Evolutionary conservation across 352 stramenopile species (phyloP), one percentile per base, ranked within the genome.

Genomic region (Nothophytophthora sp.): DNA sequence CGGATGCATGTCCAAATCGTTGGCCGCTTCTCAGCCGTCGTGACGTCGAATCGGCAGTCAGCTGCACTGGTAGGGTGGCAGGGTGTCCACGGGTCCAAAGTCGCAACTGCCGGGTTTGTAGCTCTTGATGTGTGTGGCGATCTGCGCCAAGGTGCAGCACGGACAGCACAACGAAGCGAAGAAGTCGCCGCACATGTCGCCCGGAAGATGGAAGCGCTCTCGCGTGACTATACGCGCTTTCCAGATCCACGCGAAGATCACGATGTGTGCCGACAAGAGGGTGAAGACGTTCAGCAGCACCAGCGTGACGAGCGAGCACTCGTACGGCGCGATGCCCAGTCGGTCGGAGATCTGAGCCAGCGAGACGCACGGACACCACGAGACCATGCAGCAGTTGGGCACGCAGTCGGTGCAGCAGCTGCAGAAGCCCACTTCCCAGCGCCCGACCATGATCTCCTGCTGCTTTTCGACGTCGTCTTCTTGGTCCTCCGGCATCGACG

Each of bases 91-190:
- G 13, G 29, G 7, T 19, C 42, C 29, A 33, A 50, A 50, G 34
- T 35, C 29, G 9, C 29, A 35, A 3, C n/a, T 44, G 6, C 55
- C 59, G 15, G 60, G 55, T 24, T n/a, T 50, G 43, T 71, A 75
- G 52, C 60, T 67, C 40, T 70, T 57, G 34, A 59, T 40, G 28
- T 75, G 65, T 9, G 55, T 67, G 7, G 65, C 60, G 55, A 70
- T 61, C 38, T 75, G 65, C 7, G 60, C 61, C 13, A 69, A 15
- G 29, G 38, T 46, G 42, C 61, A 68, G 18, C 44, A 33, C 20
- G n/a, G 44, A 41, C 57, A 64, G 4, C 33, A 51, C 20, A 51
- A 42, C 15, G 43, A 23, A 19, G 32, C 30, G 18, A 23, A 22
- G 43, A 30, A 51, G 43, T 40, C 43, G 32, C 13, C 9, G 24